Evolutionary conservation across 305 asterid species (phyloP), one percentile per base, ranked within the genome.

Genomic region (Solanum hybrid): DNA sequence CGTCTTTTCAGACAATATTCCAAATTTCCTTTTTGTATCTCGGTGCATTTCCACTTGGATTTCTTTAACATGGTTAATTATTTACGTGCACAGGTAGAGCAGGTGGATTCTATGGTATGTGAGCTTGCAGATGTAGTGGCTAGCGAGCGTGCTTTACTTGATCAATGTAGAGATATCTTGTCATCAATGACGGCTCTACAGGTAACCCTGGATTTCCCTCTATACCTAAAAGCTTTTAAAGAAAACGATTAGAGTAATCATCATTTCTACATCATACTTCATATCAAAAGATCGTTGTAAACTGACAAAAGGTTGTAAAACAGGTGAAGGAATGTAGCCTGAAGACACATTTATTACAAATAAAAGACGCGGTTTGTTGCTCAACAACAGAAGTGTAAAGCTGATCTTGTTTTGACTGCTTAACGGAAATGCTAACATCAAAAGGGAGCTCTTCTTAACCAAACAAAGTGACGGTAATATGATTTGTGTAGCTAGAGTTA

Each of bases 241-340:
- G 37, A n/a, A 22, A 64, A 33, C 26, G 3, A 71, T 87, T 87
- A 1, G 26, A 88, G 10, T 31, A 12, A 61, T 61, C 16, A 26
- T 91, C 80, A 13, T 71, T 67, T 83, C 33, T 85, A 73, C 77
- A 51, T 42, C 18, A 18, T 28, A 14, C 87, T 16, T 39, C 89
- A 93, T 92, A 57, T 18, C 24, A 57, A 57, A 57, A 6, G 69
- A 57, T 57, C 11, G 11, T 57, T 57, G 69, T 57, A 57, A 57
- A 18, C 69, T 18, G 10, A 57, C 69, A 57, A 61, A 22, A 90
- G 88, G 75, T 89, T 67, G 67, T 16, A 11, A 86, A 91, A 69
- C 95, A 96, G 99, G 96, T 96, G 89, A 93, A 86, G 89, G 92
- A 94, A 86, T 95, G 96, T 89, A 94, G 98, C 93, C 93, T 95